Conservation (phyloP, 306 rosid genomes). For the Hippophae tibetana region DNA sequence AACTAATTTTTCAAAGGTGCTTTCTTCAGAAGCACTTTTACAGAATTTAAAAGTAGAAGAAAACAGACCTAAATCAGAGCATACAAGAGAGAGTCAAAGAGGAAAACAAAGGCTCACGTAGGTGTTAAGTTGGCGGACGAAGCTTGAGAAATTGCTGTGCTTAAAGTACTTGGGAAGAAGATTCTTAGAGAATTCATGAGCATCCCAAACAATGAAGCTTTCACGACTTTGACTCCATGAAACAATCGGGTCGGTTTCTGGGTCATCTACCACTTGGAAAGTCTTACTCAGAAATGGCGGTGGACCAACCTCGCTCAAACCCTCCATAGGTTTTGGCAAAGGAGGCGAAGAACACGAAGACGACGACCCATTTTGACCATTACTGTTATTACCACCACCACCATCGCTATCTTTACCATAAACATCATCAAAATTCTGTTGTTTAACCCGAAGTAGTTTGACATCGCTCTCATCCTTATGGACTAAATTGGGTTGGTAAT, state of each 20-base stretch:
- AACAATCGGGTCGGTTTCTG: slow-evolving; percentile 58
- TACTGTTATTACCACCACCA: background rate
- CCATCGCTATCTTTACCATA: slow-evolving; percentile 1
- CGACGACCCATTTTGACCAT: slow-evolving; percentile 16
- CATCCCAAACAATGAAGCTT: slow-evolving; percentile 82
- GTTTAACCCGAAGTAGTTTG: slow-evolving; percentile 24
- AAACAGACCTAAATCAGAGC: background rate
- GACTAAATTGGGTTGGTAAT: no score
- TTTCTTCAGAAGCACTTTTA: no score
- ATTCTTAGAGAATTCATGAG: slow-evolving; percentile 55
- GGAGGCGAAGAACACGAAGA: slow-evolving; percentile 25
- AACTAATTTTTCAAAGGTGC: no score
- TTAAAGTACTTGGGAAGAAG: slow-evolving; percentile 77
- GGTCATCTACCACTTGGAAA: slow-evolving; percentile 82
- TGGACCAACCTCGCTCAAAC: slow-evolving; percentile 58
- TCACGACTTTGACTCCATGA: slow-evolving; percentile 61
- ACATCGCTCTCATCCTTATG: slow-evolving; percentile 5
- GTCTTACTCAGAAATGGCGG: slow-evolving; percentile 86
- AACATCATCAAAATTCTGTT: slow-evolving; percentile 25
- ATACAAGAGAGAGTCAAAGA: background rate
- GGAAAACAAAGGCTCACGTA: slow-evolving; percentile 36
- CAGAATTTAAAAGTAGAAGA: background rate
- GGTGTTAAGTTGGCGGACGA: slow-evolving; percentile 93
- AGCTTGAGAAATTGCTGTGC: slow-evolving; percentile 90
- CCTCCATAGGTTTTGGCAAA: slow-evolving; percentile 60